A percentile compares a stretch with the other conserved stretches of the same genome.
These are phyloP conservation scores for Termitomyces eurrhizus DNA, from an alignment of 768 basidiomycete species.

Conservation along the genomic window DNA sequence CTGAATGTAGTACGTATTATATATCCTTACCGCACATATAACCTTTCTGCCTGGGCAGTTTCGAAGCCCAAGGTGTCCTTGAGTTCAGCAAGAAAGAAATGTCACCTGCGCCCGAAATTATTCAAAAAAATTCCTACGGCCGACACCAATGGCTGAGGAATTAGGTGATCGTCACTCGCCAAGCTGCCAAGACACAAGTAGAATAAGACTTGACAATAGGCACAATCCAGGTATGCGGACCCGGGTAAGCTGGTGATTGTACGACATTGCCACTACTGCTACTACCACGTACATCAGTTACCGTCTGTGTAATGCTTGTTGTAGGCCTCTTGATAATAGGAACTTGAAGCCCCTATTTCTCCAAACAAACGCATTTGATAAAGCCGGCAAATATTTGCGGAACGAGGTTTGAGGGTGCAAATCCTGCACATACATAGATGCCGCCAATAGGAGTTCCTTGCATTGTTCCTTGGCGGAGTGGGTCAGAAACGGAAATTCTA, in stretches of 20 bases:
- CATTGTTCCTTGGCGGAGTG: not conserved
- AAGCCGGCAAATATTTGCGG: too few species aligned
- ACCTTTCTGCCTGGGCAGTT: not conserved
- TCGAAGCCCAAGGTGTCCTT: not conserved
- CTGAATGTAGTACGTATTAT: conserved; percentile 24
- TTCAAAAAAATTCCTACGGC: not conserved
- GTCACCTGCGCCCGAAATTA: too few species aligned
- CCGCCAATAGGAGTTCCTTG: not conserved
- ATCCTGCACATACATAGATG: too few species aligned
- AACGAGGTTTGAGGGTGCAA: too few species aligned
- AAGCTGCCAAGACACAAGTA: not conserved
- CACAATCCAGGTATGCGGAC: not conserved
- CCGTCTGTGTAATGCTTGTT: too few species aligned
- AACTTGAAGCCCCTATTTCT: not conserved
- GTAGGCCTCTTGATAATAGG: not conserved
- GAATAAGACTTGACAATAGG: not conserved
- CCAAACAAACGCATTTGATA: too few species aligned
- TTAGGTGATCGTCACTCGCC: not conserved
- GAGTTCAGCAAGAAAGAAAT: not conserved
- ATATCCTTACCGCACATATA: conserved; percentile 23
- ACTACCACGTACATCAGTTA: not conserved
- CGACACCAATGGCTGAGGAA: not conserved
- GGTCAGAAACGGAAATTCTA: not conserved
- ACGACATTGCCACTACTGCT: not conserved
- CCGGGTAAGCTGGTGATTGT: not conserved